phyloP scores from a whole-genome alignment of 441 rosid species.

The California macrophylla region DNA sequence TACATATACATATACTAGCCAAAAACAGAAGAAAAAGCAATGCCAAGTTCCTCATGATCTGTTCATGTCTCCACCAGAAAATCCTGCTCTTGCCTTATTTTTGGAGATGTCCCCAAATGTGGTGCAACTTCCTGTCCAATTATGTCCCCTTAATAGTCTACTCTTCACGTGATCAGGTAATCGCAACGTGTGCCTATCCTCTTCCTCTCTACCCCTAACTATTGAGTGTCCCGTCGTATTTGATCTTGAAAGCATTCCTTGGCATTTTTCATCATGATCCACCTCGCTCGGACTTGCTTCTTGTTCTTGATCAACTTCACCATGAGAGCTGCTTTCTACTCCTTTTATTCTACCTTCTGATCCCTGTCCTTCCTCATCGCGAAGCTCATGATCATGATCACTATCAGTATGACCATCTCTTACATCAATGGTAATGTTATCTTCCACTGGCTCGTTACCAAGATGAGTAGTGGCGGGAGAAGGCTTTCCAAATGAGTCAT shows the following conservation, averaged over 20 bases:
- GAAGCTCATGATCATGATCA: too few relatives aligned
- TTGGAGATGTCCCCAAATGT: background rate
- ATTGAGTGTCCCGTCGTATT: conserved; percentile 1
- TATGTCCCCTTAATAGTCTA: background rate
- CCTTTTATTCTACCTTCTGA: background rate
- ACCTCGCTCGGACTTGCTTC: background rate
- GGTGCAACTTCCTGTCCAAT: conserved; percentile 2
- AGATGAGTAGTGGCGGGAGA: background rate
- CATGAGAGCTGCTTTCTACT: background rate
- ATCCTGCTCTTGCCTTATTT: conserved; percentile 17
- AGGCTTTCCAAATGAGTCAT: background rate
- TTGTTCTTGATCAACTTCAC: background rate
- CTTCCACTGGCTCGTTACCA: background rate
- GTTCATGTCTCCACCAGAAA: conserved; percentile 17
- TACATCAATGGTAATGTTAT: background rate
- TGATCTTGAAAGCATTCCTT: background rate
- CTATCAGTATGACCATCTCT: background rate
- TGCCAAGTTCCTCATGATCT: conserved; percentile 15
- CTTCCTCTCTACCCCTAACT: background rate
- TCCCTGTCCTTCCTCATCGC: background rate
- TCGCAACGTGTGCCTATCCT: background rate
- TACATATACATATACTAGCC: too few relatives aligned
- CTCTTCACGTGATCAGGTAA: background rate
- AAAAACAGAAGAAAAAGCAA: too few relatives aligned
- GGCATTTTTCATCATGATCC: background rate